Evolutionary conservation across 345 rosid genomes (phyloP).

Genomic region (Eucalyptus urophylla): DNA sequence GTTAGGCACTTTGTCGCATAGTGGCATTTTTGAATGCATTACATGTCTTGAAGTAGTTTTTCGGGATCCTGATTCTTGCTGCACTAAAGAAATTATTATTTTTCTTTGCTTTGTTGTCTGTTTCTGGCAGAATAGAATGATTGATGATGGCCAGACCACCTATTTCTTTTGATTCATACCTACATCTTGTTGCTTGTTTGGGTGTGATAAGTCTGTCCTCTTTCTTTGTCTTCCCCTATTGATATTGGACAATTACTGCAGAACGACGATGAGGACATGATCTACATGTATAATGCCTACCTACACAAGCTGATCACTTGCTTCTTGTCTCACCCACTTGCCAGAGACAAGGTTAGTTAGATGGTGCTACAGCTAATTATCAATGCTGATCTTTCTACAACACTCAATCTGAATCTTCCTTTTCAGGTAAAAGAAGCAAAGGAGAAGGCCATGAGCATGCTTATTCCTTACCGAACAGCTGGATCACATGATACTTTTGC

Average conservation of each 20-base stretch:
- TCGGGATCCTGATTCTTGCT: background rate
- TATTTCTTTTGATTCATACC: background rate
- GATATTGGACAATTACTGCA: slow-evolving; percentile 10
- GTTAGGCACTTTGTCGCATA: background rate
- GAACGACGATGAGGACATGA: slow-evolving; percentile 92
- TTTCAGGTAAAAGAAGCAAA: slow-evolving; percentile 80
- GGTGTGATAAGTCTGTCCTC: background rate
- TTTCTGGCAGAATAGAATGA: background rate
- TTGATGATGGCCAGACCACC: background rate
- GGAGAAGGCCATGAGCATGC: slow-evolving; percentile 75
- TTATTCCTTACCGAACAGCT: slow-evolving; percentile 45
- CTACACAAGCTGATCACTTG: slow-evolving; percentile 84
- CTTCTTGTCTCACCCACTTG: slow-evolving; percentile 80
- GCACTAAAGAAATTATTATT: background rate
- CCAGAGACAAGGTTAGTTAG: slow-evolving; percentile 76
- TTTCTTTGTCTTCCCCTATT: background rate
- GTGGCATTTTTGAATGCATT: background rate
- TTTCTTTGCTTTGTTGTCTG: background rate
- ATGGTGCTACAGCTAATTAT: background rate
- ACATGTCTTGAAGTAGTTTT: background rate
- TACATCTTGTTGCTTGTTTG: background rate
- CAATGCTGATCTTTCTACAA: background rate
- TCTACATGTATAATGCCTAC: slow-evolving; percentile 86
- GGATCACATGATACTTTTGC: slow-evolving; percentile 34
- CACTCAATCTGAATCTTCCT: background rate